phyloP scores from a whole-genome alignment of 768 basidiomycete genomes.

The Lyophyllum decastes region DNA sequence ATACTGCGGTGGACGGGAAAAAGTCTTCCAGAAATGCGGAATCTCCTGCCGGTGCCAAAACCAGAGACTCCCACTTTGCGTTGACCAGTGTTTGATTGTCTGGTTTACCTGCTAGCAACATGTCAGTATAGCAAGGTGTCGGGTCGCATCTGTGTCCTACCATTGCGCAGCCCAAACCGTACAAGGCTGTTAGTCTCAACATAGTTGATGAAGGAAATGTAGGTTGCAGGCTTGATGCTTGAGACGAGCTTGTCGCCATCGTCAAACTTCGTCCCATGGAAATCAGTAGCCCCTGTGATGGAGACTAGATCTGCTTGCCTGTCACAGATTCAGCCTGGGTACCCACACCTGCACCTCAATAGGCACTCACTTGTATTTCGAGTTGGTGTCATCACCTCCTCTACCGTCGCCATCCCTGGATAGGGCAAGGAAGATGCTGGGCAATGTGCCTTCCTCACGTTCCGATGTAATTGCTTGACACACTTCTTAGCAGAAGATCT shows the following conservation, averaged over 20 bases:
- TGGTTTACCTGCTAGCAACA: constrained; percentile 38
- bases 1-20: constrained; percentile 64
- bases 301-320: constrained; percentile 65
- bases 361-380: constrained; percentile 49
- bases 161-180: constrained; percentile 66
- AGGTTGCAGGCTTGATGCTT: constrained; percentile 51
- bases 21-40: constrained; percentile 59
- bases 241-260: constrained; percentile 46
- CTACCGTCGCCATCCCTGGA: constrained; percentile 63
- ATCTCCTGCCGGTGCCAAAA: constrained; percentile 56
- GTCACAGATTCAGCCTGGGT: not conserved
- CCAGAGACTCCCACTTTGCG: constrained; percentile 69
- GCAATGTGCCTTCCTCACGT: no score
- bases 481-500: no score
- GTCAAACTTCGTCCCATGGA: constrained; percentile 58
- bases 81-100: constrained; percentile 55
- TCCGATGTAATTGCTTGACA: no score
- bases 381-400: constrained; percentile 49
- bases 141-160: constrained; percentile 18
- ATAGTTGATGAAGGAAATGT: constrained; percentile 57
- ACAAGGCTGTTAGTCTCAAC: constrained; percentile 54
- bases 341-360: not conserved
- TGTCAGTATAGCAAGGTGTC: not conserved
- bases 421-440: constrained; percentile 61
- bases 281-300: constrained; percentile 59